Percentiles rank a stretch among this genome's conserved stretches.
These are phyloP conservation scores for Penicillium chermesinum DNA, from an alignment of 495 filamentous ascomycete genomes.

Conservation along the genomic window DNA sequence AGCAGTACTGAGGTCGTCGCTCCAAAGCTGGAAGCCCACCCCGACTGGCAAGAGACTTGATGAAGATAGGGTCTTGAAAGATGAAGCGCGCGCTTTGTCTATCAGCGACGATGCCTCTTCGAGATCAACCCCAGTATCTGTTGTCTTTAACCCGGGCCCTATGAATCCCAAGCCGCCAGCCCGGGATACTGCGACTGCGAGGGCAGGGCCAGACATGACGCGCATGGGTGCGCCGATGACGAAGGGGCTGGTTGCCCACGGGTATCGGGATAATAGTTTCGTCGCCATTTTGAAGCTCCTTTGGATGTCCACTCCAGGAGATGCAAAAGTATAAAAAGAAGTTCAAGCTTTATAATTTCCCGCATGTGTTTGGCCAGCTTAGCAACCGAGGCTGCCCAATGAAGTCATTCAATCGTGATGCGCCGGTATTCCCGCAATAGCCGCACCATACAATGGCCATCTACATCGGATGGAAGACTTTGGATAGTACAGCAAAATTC, in stretches of 20 bases:
- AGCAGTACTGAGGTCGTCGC: constrained; percentile 41
- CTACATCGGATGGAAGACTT: not conserved
- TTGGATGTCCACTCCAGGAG: too few relatives aligned
- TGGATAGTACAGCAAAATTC: too few relatives aligned
- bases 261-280: constrained; percentile 41
- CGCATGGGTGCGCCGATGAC: constrained; percentile 70
- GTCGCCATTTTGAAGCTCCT: constrained; percentile 10
- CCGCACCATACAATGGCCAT: constrained; percentile 1
- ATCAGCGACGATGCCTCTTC: constrained; percentile 28
- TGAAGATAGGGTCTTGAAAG: constrained; percentile 11
- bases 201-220: constrained; percentile 54
- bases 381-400: not conserved
- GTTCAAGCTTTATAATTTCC: not conserved
- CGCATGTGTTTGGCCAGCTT: not conserved
- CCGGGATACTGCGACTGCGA: constrained; percentile 54
- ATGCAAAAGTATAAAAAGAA: not conserved
- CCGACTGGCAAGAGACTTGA: constrained; percentile 49
- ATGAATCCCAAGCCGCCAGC: constrained; percentile 63
- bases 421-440: constrained; percentile 3
- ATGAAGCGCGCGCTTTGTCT: constrained; percentile 6
- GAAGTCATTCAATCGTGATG: not conserved
- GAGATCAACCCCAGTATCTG: constrained; percentile 28
- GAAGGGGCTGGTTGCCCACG: constrained; percentile 59
- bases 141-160: constrained; percentile 34
- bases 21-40: constrained; percentile 59